phyloP scores from a whole-genome alignment of 495 filamentous ascomycete species.

The Amphirosellinia nigrospora region DNA sequence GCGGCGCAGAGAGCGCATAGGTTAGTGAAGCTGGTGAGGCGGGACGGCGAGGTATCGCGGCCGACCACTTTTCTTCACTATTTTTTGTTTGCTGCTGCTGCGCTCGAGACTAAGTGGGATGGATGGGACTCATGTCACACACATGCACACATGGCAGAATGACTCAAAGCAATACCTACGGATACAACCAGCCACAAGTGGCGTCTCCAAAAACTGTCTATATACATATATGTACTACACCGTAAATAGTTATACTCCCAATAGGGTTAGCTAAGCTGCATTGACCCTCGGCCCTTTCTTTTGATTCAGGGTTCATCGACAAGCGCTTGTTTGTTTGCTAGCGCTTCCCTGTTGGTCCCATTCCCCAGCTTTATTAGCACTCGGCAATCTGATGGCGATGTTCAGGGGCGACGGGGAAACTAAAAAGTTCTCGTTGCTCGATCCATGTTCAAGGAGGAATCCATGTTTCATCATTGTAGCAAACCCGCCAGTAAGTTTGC shows the following conservation, averaged over 20 bases:
- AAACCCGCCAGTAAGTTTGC: slow-evolving; percentile 8
- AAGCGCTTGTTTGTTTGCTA: slow-evolving; percentile 10
- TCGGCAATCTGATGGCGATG: slow-evolving; percentile 28
- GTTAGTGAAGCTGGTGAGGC: background rate
- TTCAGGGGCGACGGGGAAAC: slow-evolving; percentile 34
- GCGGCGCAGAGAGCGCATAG: slow-evolving; percentile 21
- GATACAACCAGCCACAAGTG: slow-evolving; percentile 21
- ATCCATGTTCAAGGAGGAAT: slow-evolving; percentile 29
- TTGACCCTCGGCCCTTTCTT: background rate
- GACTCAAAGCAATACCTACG: background rate
- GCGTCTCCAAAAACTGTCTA: background rate
- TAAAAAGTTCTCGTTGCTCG: slow-evolving; percentile 20
- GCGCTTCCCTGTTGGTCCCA: background rate
- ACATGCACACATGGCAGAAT: background rate
- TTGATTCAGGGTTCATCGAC: slow-evolving; percentile 1
- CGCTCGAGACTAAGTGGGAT: slow-evolving; percentile 19
- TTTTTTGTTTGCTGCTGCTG: background rate
- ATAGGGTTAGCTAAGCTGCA: background rate
- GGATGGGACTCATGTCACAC: background rate
- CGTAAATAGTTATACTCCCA: background rate
- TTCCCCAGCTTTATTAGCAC: slow-evolving; percentile 8
- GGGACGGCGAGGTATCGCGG: slow-evolving; percentile 16
- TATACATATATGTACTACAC: no score
- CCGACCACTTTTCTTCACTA: slow-evolving; percentile 10
- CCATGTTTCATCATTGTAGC: slow-evolving; percentile 34